A percentile compares a stretch with the other conserved stretches of the same genome.
These are phyloP conservation scores for Leucogyrophana mollusca DNA, from an alignment of 768 basidiomycete species.

Conservation along the genomic window DNA sequence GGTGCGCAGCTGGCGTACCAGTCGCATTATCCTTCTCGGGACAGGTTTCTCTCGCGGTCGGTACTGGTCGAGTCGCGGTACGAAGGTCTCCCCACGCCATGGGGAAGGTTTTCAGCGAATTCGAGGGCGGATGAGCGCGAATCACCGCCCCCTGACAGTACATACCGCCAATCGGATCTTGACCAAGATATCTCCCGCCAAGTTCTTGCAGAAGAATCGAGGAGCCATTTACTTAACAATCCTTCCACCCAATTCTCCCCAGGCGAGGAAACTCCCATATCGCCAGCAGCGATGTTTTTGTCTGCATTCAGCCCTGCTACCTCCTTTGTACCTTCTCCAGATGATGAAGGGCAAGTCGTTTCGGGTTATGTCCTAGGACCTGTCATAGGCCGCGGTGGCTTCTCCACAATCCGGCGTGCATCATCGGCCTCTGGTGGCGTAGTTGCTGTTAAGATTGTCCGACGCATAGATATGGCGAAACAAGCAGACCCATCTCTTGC, in stretches of 20 bases:
- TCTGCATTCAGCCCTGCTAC: slow-evolving; percentile 54
- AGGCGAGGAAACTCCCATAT: slow-evolving; percentile 29
- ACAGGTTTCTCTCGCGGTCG: slow-evolving; percentile 9
- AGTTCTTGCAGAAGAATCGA: slow-evolving; percentile 9
- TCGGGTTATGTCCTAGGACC: slow-evolving; percentile 75
- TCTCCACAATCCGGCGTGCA: slow-evolving; percentile 77
- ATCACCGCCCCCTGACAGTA: background rate
- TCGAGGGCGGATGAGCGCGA: slow-evolving; percentile 8
- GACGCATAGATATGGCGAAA: slow-evolving; percentile 52
- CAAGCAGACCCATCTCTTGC: slow-evolving; percentile 46
- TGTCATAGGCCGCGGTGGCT: slow-evolving; percentile 77
- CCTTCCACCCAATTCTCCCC: slow-evolving; percentile 7
- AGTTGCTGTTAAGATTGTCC: slow-evolving; percentile 84
- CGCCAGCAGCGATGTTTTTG: slow-evolving; percentile 76
- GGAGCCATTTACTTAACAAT: background rate
- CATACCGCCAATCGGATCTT: slow-evolving; percentile 25
- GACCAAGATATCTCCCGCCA: slow-evolving; percentile 22
- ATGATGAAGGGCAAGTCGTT: slow-evolving; percentile 67
- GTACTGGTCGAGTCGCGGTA: slow-evolving; percentile 5
- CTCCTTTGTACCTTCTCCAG: slow-evolving; percentile 40
- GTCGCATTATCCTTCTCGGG: background rate
- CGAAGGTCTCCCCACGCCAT: slow-evolving; percentile 10
- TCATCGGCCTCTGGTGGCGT: slow-evolving; percentile 60
- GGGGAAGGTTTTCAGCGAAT: slow-evolving; percentile 6
- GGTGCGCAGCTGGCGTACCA: slow-evolving; percentile 6